Evolutionary conservation across 2,329 filamentous ascomycete species (phyloP).

Genomic region (Lachnellula occidentalis): DNA sequence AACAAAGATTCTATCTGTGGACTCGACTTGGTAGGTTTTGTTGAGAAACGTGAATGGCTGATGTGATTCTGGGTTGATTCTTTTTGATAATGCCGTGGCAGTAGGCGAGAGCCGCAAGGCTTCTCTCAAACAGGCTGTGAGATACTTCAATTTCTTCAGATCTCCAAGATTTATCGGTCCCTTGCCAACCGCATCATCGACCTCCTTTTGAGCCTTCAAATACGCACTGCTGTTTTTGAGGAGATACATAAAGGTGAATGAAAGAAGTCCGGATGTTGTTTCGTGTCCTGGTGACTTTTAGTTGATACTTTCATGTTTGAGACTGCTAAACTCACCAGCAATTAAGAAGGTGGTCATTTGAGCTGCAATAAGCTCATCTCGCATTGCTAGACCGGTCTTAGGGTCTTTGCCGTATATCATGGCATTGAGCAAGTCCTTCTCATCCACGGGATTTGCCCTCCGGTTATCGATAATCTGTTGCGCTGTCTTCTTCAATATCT

Average conservation of each 20-base stretch:
- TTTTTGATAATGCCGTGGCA: slow-evolving; percentile 38
- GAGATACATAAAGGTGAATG: slow-evolving; percentile 44
- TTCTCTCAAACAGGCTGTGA: slow-evolving; percentile 60
- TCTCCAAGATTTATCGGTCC: slow-evolving; percentile 40
- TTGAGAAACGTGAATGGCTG: slow-evolving; percentile 37
- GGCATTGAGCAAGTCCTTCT: slow-evolving; percentile 63
- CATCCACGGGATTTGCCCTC: slow-evolving; percentile 47
- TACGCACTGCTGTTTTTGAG: slow-evolving; percentile 44
- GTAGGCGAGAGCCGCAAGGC: slow-evolving; percentile 51
- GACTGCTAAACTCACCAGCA: slow-evolving; percentile 32
- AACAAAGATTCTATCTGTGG: slow-evolving; percentile 44
- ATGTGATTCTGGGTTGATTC: slow-evolving; percentile 17
- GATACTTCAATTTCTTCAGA: slow-evolving; percentile 53
- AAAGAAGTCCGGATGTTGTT: slow-evolving; percentile 51
- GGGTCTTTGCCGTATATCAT: slow-evolving; percentile 65
- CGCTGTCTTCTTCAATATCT: slow-evolving; percentile 48
- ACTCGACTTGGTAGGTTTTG: slow-evolving; percentile 33
- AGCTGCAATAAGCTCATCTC: slow-evolving; percentile 56
- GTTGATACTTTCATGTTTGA: neutral
- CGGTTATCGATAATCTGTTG: slow-evolving; percentile 55
- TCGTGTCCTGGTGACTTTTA: slow-evolving; percentile 55
- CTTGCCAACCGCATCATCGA: slow-evolving; percentile 43
- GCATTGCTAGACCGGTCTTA: slow-evolving; percentile 58
- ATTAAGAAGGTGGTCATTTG: slow-evolving; percentile 69
- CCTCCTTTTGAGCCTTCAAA: slow-evolving; percentile 44